A percentile compares a stretch with the other conserved stretches of the same genome.
These are phyloP conservation scores for Phytophthora aleatoria DNA, from an alignment of 352 stramenopile species.

Conservation along the genomic window DNA sequence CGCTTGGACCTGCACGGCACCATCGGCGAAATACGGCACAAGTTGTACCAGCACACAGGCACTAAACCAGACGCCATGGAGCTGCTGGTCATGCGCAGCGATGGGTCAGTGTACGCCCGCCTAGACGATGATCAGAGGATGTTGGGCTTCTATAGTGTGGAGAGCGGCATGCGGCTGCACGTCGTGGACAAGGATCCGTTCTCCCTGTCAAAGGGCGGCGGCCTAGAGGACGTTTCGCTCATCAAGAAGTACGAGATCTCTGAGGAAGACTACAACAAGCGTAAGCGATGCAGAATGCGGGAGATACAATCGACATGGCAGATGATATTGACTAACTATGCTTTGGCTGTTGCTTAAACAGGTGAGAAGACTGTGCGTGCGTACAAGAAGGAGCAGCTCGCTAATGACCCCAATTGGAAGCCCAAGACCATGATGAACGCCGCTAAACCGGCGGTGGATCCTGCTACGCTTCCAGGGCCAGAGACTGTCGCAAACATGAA, in stretches of 20 bases:
- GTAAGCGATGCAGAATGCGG: conserved; percentile 43
- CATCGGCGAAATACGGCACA: conserved; percentile 88
- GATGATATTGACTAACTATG: background rate
- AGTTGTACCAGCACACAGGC: conserved; percentile 96
- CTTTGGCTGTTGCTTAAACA: conserved; percentile 24
- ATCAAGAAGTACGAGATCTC: conserved; percentile 99
- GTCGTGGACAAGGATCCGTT: conserved; percentile 97
- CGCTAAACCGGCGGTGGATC: conserved; percentile 33
- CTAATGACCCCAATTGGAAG: conserved; percentile 96
- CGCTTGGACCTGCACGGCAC: conserved; percentile 94
- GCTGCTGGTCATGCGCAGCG: conserved; percentile 59
- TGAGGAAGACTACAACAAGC: conserved; percentile 98
- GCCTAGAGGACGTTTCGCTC: conserved; percentile 96
- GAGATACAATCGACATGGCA: background rate
- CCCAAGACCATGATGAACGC: conserved; percentile 82
- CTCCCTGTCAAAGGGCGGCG: conserved; percentile 93
- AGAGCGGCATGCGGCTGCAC: conserved; percentile 94
- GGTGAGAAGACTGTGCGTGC: conserved; percentile 96
- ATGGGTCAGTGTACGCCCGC: conserved; percentile 49
- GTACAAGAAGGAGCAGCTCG: conserved; percentile 96
- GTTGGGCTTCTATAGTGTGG: conserved; percentile 92
- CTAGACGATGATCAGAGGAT: conserved; percentile 83
- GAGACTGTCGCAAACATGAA: conserved; percentile 86
- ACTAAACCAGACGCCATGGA: conserved; percentile 93
- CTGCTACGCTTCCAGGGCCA: conserved; percentile 51